These are phyloP conservation scores for Ceratocystis eucalypticola DNA, from an alignment of 2,329 filamentous ascomycete species.

Conservation along the genomic window DNA sequence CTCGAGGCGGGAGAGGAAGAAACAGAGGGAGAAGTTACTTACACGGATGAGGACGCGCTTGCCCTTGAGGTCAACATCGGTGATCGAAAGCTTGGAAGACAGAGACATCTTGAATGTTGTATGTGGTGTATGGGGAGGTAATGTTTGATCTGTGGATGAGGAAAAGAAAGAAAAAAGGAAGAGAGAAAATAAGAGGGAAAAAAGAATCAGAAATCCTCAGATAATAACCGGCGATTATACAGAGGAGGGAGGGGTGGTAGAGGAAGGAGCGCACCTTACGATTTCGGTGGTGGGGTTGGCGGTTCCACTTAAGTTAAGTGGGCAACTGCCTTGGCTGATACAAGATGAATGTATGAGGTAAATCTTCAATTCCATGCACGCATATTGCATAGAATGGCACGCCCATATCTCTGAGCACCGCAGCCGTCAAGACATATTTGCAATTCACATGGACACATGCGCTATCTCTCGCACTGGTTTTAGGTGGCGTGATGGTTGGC, in stretches of 20 bases:
- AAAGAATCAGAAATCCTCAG: not conserved
- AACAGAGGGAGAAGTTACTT: constrained; percentile 31
- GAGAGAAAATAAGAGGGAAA: not conserved
- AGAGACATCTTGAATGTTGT: constrained; percentile 66
- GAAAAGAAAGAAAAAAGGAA: constrained; percentile 20
- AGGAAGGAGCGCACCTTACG: constrained; percentile 3
- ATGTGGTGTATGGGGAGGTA: constrained; percentile 20
- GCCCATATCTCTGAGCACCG: not conserved
- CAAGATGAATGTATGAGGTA: not conserved
- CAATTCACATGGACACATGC: not conserved
- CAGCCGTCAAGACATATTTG: not conserved
- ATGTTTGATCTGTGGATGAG: constrained; percentile 20
- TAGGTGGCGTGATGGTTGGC: constrained; percentile 23
- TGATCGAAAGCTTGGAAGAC: constrained; percentile 94
- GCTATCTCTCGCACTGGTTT: constrained; percentile 12
- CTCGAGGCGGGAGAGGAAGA: not conserved
- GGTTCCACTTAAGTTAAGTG: constrained; percentile 5
- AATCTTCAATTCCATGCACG: not conserved
- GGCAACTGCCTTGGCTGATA: not conserved
- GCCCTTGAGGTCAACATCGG: constrained; percentile 90
- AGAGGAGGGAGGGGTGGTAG: not conserved
- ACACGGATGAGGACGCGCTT: constrained; percentile 97
- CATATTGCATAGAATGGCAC: not conserved
- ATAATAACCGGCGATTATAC: not conserved
- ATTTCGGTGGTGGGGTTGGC: not conserved